These are phyloP conservation scores for Fusarium sp. DNA, from an alignment of 2,329 filamentous ascomycete species.

Conservation along the genomic window DNA sequence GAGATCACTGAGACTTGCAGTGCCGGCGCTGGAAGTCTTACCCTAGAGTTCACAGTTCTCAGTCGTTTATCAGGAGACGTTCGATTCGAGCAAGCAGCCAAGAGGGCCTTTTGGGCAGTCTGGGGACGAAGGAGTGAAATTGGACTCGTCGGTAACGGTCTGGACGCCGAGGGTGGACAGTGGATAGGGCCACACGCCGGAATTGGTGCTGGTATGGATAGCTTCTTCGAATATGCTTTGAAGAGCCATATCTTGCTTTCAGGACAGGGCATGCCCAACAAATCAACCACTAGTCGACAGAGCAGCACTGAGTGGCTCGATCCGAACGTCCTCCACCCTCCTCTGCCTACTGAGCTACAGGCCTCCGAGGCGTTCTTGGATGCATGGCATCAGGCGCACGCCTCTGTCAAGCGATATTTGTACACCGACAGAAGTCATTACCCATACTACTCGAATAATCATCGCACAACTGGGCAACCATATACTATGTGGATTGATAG, in stretches of 20 bases:
- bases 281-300: conserved; percentile 50
- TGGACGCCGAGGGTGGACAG: conserved; percentile 87
- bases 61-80: conserved; percentile 86
- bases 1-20: conserved; percentile 97
- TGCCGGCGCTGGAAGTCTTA: conserved; percentile 93
- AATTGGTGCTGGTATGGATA: conserved; percentile 95
- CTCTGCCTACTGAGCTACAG: conserved; percentile 70
- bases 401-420: conserved; percentile 89
- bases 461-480: conserved; percentile 85
- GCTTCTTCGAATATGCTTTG: conserved; percentile 97
- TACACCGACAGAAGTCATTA: conserved; percentile 80
- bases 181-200: conserved; percentile 93
- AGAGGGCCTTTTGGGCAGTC: conserved; percentile 96
- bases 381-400: conserved; percentile 86
- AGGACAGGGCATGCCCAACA: conserved; percentile 69
- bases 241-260: conserved; percentile 94
- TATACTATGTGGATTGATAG: conserved; percentile 96
- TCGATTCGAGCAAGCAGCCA: conserved; percentile 88
- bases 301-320: conserved; percentile 62
- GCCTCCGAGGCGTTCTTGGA: conserved; percentile 80
- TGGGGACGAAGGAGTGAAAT: conserved; percentile 88
- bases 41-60: conserved; percentile 90
- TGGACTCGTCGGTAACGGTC: conserved; percentile 87
- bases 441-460: conserved; percentile 91
- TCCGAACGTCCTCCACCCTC: conserved; percentile 68